Evolutionary conservation across 1,139 yeast species (phyloP).

Genomic region (Saccharomyces hybrid): DNA sequence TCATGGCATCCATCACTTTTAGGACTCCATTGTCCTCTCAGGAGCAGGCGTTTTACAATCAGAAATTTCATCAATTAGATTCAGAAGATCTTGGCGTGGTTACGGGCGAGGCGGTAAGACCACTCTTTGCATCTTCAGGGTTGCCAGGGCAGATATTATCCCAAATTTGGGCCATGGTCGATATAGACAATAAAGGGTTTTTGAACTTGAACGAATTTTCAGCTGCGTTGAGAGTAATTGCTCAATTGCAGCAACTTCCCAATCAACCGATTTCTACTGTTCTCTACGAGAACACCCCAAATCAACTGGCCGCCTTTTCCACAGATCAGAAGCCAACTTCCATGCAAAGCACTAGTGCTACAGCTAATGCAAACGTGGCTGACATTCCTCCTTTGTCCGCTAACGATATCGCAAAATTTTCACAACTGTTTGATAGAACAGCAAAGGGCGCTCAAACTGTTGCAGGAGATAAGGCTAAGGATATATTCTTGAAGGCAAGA

Average conservation of each 20-base stretch:
- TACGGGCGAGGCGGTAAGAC: slow-evolving; percentile 82
- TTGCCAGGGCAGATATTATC: slow-evolving; percentile 73
- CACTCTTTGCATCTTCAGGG: slow-evolving; percentile 80
- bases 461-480: slow-evolving; percentile 71
- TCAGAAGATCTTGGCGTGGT: slow-evolving; percentile 72
- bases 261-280: slow-evolving; percentile 18
- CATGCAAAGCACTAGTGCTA: slow-evolving; percentile 24
- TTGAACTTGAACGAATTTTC: slow-evolving; percentile 77
- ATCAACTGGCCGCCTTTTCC: slow-evolving; percentile 23
- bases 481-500: slow-evolving; percentile 80
- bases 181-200: slow-evolving; percentile 75
- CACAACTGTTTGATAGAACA: slow-evolving; percentile 67
- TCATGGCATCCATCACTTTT: slow-evolving; percentile 23
- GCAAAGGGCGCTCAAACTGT: slow-evolving; percentile 41
- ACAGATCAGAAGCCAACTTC: slow-evolving; percentile 38
- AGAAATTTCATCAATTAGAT: slow-evolving; percentile 72
- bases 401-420: slow-evolving; percentile 62
- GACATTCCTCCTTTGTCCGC: slow-evolving; percentile 54
- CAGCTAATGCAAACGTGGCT: slow-evolving; percentile 21
- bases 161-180: slow-evolving; percentile 92
- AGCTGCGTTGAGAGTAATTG: slow-evolving; percentile 81
- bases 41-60: slow-evolving; percentile 67
- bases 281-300: slow-evolving; percentile 24
- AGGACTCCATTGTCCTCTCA: slow-evolving; percentile 56
- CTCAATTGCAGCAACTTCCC: slow-evolving; percentile 58